A percentile compares a stretch with the other conserved stretches of the same genome.
phyloP scores from a whole-genome alignment of 202 grass and related monocot species.

The Hordeum pubiflorum region DNA sequence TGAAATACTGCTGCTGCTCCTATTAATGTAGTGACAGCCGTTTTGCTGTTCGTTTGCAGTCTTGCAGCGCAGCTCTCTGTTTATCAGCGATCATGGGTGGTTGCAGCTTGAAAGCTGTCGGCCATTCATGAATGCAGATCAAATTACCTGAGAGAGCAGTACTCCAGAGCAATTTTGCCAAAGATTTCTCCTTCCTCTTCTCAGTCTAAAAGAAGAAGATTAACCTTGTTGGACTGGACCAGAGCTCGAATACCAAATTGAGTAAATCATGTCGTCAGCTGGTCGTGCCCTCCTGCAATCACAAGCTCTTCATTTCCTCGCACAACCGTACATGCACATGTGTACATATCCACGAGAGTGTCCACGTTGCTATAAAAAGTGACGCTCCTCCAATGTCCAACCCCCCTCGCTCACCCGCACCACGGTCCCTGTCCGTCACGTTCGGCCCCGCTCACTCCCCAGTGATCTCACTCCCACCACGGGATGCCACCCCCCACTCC shows the following conservation, averaged over 20 bases:
- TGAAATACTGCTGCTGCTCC: background rate
- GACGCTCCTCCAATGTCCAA: background rate
- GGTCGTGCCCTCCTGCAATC: background rate
- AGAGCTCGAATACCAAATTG: background rate
- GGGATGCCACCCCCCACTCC: slow-evolving; percentile 17
- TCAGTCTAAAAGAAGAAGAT: no score
- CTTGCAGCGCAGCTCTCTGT: background rate
- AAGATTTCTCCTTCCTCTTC: no score
- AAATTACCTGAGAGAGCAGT: background rate
- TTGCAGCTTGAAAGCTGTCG: background rate
- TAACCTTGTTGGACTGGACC: background rate
- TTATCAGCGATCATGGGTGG: background rate
- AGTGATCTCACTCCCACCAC: slow-evolving; percentile 1
- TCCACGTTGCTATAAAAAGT: background rate
- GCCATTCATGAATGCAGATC: background rate
- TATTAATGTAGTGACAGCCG: background rate
- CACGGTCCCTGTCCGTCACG: background rate
- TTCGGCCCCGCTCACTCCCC: background rate
- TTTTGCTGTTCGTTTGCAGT: background rate
- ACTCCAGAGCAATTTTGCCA: background rate
- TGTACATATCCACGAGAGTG: no score
- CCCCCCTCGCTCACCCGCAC: background rate
- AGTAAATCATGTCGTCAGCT: background rate
- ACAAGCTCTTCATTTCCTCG: background rate
- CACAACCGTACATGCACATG: no score